Evolutionary conservation across 345 rosid species (phyloP), one percentile per base, ranked within the genome.

Genomic region (Turnera subulata): DNA sequence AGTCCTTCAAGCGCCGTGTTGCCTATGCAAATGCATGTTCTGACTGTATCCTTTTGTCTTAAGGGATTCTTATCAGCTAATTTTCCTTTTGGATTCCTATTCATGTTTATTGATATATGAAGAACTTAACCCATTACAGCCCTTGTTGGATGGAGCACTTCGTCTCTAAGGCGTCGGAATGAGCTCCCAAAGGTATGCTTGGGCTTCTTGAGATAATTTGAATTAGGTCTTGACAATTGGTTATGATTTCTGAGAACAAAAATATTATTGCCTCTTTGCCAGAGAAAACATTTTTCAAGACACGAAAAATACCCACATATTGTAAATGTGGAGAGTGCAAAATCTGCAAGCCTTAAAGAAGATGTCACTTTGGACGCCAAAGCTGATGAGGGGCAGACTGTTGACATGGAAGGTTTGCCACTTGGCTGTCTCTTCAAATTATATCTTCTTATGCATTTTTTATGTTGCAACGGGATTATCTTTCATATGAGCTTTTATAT

Each of bases 141-240:
- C 59, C 66, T 91, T 47, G 98, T 88, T 6, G 98, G 98, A 26
- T 88, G 98, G 98, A 79, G 98, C 58, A 85, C 98, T 57, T 81
- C 98, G n/a, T 91, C 96, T 39, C 64, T 91, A 14, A 64, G 95
- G 43, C 85, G 52, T 46, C 64, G 43, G 47, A 62, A 42, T 46
- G 83, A 88, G 73, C 94, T 91, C 56, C 98, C 96, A 56, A 80
- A 81, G 92, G 96, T 86, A 69, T 20, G 11, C 29, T 40, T 24
- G 21, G 17, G 24, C 25, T 23, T 59, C 40, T 39, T 13, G 37
- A 50, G 16, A 48, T 48, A 23, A 18, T 55, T 49, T 61, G 25
- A 32, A 20, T 58, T 24, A 15, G 44, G 18, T 68, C 2, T 49
- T 66, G 39, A 60, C 48, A 38, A 50, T 35, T 39, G 38, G 42